Base-by-base conservation (phyloP, 2,329 filamentous ascomycete species). In the Chrysoporthe cubensis region DNA sequence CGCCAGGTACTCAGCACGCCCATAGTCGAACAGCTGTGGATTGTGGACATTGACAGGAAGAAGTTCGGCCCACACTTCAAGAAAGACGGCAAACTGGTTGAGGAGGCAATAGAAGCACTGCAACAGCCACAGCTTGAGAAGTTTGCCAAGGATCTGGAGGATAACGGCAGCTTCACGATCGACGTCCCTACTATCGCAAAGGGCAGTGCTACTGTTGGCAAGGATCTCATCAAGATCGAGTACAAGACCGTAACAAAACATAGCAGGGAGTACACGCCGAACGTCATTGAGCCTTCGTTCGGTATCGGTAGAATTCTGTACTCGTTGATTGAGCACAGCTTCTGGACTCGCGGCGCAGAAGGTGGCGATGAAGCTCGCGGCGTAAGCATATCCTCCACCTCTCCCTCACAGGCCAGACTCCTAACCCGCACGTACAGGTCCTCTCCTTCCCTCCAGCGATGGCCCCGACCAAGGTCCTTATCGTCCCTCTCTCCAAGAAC, bases 201-300 rank as follows among this genome's bases (percentile, higher is more conserved):
- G 73, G 91, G 92, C 78, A 93, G 91, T 80, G 93, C 93, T 34
- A 90, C 95, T 77, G 83, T 98, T 63, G 84, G 86, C 74, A 90
- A 90, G 76, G 93, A 97, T 70, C 85, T 96, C 61, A 84, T 99
- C 76, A 88, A 84, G 68, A 93, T 98, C 73, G 92, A 94, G 82
- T 94, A 92, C 82, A 88, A 90, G 74, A 97, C 91, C 73, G 86
- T 93, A 71, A 87, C 89, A 4, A 93, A 97, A 80, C 91, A 97
- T 77, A 88, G 90, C 68, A 88, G 96, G 74, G 94, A 97, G 78
- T 99, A 93, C 82, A 96, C 91, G 0, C 95, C 95, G 69, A 97
- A 97, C 77, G 94, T 97, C 60, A 96, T 98, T 74, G 96, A 99
- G 83, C 96, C 95, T 1, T 98, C 95, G 0, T 99, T 98, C 75